Base-by-base conservation (phyloP, 768 basidiomycete species). In the Psilocybe cyanescens region DNA sequence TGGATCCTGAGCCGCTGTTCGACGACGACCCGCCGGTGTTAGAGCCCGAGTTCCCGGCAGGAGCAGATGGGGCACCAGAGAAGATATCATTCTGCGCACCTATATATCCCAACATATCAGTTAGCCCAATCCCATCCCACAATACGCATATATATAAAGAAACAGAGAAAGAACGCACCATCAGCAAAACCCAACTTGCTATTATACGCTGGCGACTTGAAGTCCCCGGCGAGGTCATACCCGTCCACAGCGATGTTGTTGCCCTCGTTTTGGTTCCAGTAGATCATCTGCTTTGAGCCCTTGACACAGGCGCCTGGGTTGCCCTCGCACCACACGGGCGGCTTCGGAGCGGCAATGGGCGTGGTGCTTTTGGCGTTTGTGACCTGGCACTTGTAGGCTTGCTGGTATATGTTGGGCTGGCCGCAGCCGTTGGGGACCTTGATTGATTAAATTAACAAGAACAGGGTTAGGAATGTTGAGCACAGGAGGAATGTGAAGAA, bases 251-350 rank as follows among this genome's bases (percentile, higher is more conserved):
- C 53, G 65, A 85, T 79, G 61, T 84, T 86, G 68, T 84, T 79
- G 2, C 83, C 80, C 3, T 77, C 74, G 0, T 56, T 50, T 66
- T 85, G 83, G 64, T 86, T 77, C 83, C 83, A 86, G 68, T 79
- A 81, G 41, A 86, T 64, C 80, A 85, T 81, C 74, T 86, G 83
- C 64, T 85, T 85, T 2, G 84, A 74, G 46, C 83, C 84, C 63
- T 78, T 72, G 19, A 72, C 72, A 63, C 84, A 86, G 24, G 67
- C 72, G 8, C 65, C 66, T 3, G 72, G 69, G 57, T 85, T 72
- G 45, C 75, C 78, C 65, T 86, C 79, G 65, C 84, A 86, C 83
- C 83, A 86, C 3, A 79, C 76, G 1, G 83, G 75, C 9, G 84
- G 76, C 60, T 83, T 74, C 5, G 79, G 71, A 0, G 72, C 51